These are phyloP conservation scores for Dendrothele bispora DNA, from an alignment of 768 basidiomycete genomes.

Conservation along the genomic window DNA sequence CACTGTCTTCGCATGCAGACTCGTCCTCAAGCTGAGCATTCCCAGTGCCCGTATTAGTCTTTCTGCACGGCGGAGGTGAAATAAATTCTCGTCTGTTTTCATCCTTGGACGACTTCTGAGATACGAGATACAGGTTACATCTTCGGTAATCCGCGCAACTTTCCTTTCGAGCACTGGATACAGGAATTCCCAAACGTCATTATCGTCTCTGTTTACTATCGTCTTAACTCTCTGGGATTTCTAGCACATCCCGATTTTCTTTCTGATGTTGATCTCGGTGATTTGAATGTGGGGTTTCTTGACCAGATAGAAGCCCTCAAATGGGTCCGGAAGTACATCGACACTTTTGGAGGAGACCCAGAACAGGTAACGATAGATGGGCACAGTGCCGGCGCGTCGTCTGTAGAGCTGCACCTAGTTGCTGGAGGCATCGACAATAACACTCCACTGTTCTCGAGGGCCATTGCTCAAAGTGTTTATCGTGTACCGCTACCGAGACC, in stretches of 20 bases:
- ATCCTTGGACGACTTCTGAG: neutral
- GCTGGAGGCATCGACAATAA: slow-evolving; percentile 32
- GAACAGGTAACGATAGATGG: slow-evolving; percentile 52
- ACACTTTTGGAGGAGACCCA: slow-evolving; percentile 38
- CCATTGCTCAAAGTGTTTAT: slow-evolving; percentile 63
- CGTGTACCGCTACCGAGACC: slow-evolving; percentile 49
- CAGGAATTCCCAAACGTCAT: slow-evolving; percentile 61
- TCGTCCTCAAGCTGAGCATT: slow-evolving; percentile 25
- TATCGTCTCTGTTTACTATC: slow-evolving; percentile 66
- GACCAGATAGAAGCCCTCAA: slow-evolving; percentile 48
- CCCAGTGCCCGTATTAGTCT: slow-evolving; percentile 27
- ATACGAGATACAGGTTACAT: slow-evolving; percentile 39
- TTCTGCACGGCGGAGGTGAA: slow-evolving; percentile 50
- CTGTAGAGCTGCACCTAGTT: slow-evolving; percentile 56
- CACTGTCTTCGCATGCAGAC: slow-evolving; percentile 28
- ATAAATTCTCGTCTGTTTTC: neutral
- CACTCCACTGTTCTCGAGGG: slow-evolving; percentile 44
- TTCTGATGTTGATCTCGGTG: slow-evolving; percentile 33
- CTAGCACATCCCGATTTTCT: slow-evolving; percentile 50
- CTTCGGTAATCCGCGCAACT: slow-evolving; percentile 60
- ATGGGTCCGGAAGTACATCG: slow-evolving; percentile 38
- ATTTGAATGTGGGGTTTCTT: slow-evolving; percentile 52
- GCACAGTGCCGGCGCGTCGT: slow-evolving; percentile 57
- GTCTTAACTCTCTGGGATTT: slow-evolving; percentile 63
- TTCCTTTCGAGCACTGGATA: slow-evolving; percentile 67